A percentile compares a stretch with the other conserved stretches of the same genome.
Conservation (phyloP, 2,329 filamentous ascomycete genomes). For the Cercospora zeae-maydis region DNA sequence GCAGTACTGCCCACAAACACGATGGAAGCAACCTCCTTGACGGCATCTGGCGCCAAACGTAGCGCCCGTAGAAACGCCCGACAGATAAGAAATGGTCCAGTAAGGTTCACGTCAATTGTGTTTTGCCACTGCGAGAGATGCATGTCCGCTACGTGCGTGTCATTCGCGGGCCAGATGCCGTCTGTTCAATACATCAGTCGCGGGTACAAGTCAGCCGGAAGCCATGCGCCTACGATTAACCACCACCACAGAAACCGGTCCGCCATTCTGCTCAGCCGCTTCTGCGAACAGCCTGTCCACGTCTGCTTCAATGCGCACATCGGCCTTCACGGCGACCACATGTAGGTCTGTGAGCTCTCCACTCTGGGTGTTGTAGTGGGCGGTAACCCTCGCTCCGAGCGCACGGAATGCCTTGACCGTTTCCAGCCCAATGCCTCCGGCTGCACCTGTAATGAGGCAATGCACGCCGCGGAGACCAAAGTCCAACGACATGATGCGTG, state of each 20-base stretch:
- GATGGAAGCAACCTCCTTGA: constrained; percentile 29
- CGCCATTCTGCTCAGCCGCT: constrained; percentile 36
- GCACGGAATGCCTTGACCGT: constrained; percentile 36
- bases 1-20: constrained; percentile 36
- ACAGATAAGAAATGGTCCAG: constrained; percentile 33
- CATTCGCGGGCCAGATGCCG: not conserved
- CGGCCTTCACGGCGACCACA: constrained; percentile 30
- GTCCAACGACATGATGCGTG: constrained; percentile 31
- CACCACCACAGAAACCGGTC: constrained; percentile 39
- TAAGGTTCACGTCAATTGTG: constrained; percentile 32
- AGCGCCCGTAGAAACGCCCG: constrained; percentile 27
- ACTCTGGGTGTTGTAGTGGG: constrained; percentile 38
- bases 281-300: constrained; percentile 32
- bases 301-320: constrained; percentile 36
- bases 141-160: constrained; percentile 31
- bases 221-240: constrained; percentile 35
- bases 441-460: constrained; percentile 36
- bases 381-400: constrained; percentile 41
- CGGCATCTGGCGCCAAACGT: constrained; percentile 17
- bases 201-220: not conserved
- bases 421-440: constrained; percentile 34
- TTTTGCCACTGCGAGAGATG: constrained; percentile 31
- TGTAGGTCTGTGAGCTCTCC: constrained; percentile 35
- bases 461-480: constrained; percentile 34
- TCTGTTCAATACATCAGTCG: not conserved